These are phyloP conservation scores for Mrakia blollopis DNA, from an alignment of 768 basidiomycete genomes.

Conservation along the genomic window DNA sequence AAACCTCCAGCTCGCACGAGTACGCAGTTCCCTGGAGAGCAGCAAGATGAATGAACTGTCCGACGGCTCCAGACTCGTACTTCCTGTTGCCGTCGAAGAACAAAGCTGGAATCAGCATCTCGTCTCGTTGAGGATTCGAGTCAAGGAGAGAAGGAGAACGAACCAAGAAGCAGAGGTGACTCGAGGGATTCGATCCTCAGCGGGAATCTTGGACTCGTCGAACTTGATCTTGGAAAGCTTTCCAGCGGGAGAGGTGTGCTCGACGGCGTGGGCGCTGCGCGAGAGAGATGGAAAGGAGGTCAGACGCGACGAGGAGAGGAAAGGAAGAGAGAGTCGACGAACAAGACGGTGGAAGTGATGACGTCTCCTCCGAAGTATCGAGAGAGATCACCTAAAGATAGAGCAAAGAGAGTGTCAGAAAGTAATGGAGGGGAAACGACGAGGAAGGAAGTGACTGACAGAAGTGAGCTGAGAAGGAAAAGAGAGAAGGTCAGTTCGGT, in stretches of 20 bases:
- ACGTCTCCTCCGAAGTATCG: conserved; percentile 97
- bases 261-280: conserved; percentile 66
- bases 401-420: not conserved
- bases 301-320: not conserved
- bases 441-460: not conserved
- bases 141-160: not conserved
- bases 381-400: conserved; percentile 60
- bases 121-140: not conserved
- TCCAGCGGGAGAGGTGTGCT: conserved; percentile 87
- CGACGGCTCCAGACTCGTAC: conserved; percentile 90
- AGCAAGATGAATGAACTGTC: conserved; percentile 81
- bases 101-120: not conserved
- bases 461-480: not conserved
- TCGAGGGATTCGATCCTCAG: conserved; percentile 87
- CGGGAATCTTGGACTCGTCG: conserved; percentile 68
- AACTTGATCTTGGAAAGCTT: conserved; percentile 71
- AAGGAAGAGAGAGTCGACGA: conserved; percentile 41
- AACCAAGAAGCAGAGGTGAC: conserved; percentile 86
- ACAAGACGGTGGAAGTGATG: conserved; percentile 60
- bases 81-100: conserved; percentile 49
- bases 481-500: not conserved
- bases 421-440: not conserved
- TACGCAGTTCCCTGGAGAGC: conserved; percentile 89
- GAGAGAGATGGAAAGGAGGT: not conserved
- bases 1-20: conserved; percentile 89